These are phyloP conservation scores for Omphalea diandra DNA, from an alignment of 441 rosid species.

Conservation along the genomic window DNA sequence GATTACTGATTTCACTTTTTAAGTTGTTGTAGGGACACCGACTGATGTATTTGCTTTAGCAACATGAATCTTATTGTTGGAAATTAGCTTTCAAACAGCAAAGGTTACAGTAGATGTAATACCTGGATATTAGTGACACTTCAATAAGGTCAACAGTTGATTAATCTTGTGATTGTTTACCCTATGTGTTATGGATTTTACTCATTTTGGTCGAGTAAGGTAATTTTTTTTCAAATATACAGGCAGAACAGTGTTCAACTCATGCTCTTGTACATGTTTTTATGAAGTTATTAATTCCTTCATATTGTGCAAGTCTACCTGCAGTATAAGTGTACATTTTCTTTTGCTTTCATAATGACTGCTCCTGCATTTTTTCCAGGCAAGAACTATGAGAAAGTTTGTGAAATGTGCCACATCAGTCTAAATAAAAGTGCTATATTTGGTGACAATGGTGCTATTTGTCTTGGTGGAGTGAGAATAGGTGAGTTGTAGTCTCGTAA, in stretches of 20 bases:
- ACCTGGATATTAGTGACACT: background rate
- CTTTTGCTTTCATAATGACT: too few relatives aligned
- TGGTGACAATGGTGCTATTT: constrained; percentile 68
- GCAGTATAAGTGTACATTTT: too few relatives aligned
- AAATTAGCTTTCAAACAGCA: constrained; percentile 17
- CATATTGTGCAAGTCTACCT: too few relatives aligned
- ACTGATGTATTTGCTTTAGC: constrained; percentile 8
- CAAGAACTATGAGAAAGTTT: constrained; percentile 73
- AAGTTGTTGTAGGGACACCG: constrained; percentile 20
- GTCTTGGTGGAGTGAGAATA: constrained; percentile 89
- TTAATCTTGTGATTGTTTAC: too few relatives aligned
- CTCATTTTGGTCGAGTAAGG: background rate
- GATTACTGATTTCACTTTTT: constrained; percentile 21
- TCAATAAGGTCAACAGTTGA: background rate
- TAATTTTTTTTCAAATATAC: background rate
- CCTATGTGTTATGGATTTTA: background rate
- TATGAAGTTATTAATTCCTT: too few relatives aligned
- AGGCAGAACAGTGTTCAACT: background rate
- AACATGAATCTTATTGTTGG: constrained; percentile 8
- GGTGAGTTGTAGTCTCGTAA: constrained; percentile 41
- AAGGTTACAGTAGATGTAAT: background rate
- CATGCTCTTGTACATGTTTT: background rate
- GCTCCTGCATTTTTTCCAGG: constrained; percentile 38
- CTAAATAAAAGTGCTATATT: constrained; percentile 75
- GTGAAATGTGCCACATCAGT: constrained; percentile 87